A percentile compares a stretch with the other conserved stretches of the same genome.
These are phyloP conservation scores for Phaeodactylum tricornutum DNA, from an alignment of 108 stramenopile species.

Conservation along the genomic window DNA sequence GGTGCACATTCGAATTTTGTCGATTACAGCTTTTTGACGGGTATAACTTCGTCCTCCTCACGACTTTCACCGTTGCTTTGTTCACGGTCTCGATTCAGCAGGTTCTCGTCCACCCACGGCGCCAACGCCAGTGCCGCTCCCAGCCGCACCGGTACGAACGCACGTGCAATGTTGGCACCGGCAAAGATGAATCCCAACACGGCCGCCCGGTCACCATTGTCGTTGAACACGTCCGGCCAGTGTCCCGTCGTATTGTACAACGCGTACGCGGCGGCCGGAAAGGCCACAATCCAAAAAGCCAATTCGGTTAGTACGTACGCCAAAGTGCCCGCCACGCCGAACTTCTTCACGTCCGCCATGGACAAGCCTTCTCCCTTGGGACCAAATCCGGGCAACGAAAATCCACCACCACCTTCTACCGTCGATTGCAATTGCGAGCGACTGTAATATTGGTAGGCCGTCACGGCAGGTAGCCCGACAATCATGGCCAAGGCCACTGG, in stretches of 20 bases:
- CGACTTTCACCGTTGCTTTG: no score
- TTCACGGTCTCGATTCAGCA: conserved; percentile 48
- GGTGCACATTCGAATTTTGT: no score
- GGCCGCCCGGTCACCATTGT: conserved; percentile 61
- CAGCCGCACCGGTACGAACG: conserved; percentile 76
- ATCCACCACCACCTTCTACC: conserved; percentile 29
- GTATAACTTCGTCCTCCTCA: no score
- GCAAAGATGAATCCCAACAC: conserved; percentile 77
- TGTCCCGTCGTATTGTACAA: conserved; percentile 76
- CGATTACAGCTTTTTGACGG: no score
- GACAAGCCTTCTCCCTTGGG: conserved; percentile 44
- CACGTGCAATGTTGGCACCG: conserved; percentile 76
- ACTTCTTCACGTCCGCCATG: conserved; percentile 84
- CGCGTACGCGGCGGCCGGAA: conserved; percentile 71
- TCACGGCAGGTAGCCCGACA: conserved; percentile 58
- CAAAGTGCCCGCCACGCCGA: conserved; percentile 71
- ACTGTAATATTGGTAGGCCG: conserved; percentile 50
- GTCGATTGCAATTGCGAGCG: no score
- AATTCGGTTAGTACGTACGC: conserved; percentile 85
- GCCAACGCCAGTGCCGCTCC: conserved; percentile 84
- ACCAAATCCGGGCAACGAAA: conserved; percentile 8
- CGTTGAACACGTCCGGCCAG: conserved; percentile 83
- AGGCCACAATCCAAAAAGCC: conserved; percentile 84
- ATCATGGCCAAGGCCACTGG: conserved; percentile 52
- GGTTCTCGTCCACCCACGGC: conserved; percentile 87